Evolutionary conservation across 164 flowering plant species (phyloP).

Genomic region (Sextonia rubra): DNA sequence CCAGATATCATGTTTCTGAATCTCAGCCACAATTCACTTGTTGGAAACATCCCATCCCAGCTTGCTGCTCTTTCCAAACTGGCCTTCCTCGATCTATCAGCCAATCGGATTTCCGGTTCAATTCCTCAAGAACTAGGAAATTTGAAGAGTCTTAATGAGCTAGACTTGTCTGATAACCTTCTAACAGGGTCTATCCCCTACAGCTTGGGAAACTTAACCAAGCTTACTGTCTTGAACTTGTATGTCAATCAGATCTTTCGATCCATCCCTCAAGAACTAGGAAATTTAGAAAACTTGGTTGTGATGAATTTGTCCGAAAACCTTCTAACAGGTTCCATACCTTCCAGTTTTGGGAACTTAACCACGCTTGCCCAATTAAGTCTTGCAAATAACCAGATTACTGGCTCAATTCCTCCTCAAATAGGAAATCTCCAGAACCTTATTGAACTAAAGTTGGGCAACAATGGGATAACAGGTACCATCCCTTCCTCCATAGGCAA

Average conservation of each 20-base stretch:
- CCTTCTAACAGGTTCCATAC: conserved; percentile 1
- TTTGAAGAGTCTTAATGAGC: conserved; percentile 17
- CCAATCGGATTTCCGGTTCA: conserved; percentile 13
- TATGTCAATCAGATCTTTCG: conserved; percentile 1
- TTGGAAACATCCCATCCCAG: conserved; percentile 17
- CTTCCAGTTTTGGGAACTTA: conserved; percentile 19
- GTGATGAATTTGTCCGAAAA: not conserved
- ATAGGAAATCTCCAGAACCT: conserved; percentile 9
- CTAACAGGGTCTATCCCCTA: conserved; percentile 15
- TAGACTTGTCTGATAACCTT: conserved; percentile 18
- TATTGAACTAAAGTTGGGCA: not conserved
- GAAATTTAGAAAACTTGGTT: conserved; percentile 3
- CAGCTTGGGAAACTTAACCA: conserved; percentile 15
- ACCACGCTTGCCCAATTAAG: conserved; percentile 4
- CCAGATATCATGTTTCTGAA: conserved; percentile 18
- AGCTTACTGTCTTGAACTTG: conserved; percentile 8
- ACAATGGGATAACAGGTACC: not conserved
- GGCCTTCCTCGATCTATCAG: conserved; percentile 19
- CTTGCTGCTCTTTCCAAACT: conserved; percentile 22
- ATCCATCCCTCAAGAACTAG: conserved; percentile 11
- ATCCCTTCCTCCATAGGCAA: conserved; percentile 19
- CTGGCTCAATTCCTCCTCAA: conserved; percentile 16
- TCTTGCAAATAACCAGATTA: conserved; percentile 12
- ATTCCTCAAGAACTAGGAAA: conserved; percentile 24
- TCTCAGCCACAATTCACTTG: conserved; percentile 8